These are phyloP conservation scores for Bacidia gigantensis DNA, from an alignment of 495 filamentous ascomycete species.

Conservation along the genomic window DNA sequence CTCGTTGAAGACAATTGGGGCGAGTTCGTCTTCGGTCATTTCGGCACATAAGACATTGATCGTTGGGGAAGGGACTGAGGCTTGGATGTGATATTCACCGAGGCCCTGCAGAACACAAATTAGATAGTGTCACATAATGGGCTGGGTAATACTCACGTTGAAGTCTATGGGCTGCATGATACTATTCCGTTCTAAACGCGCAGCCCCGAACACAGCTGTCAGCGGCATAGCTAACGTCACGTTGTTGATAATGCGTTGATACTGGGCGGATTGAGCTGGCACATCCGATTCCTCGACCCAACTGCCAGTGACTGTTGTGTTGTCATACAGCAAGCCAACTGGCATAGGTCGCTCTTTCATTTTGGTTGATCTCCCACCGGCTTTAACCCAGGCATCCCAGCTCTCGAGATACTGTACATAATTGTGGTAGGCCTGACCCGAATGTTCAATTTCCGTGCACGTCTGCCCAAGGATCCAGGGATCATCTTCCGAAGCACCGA, in stretches of 20 bases:
- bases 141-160: slow-evolving; percentile 12
- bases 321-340: slow-evolving; percentile 15
- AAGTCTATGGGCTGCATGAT: slow-evolving; percentile 55
- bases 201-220: slow-evolving; percentile 47
- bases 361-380: background rate
- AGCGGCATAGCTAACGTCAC: slow-evolving; percentile 65
- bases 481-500: slow-evolving; percentile 27
- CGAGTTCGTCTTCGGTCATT: slow-evolving; percentile 41
- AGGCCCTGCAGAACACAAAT: slow-evolving; percentile 34
- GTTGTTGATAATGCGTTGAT: slow-evolving; percentile 49
- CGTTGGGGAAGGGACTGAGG: slow-evolving; percentile 49
- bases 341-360: slow-evolving; percentile 4
- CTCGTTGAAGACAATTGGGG: slow-evolving; percentile 43
- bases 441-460: slow-evolving; percentile 51
- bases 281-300: slow-evolving; percentile 28
- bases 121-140: background rate
- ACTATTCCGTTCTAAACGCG: slow-evolving; percentile 40
- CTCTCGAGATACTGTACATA: slow-evolving; percentile 13
- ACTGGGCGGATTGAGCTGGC: slow-evolving; percentile 27
- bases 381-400: slow-evolving; percentile 4
- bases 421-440: slow-evolving; percentile 36
- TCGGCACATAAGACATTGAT: slow-evolving; percentile 59
- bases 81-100: slow-evolving; percentile 49
- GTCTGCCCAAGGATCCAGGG: slow-evolving; percentile 26
- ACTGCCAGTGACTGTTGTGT: slow-evolving; percentile 13